These are phyloP conservation scores for Boletus sp. DNA, from an alignment of 1,284 basidiomycete species.

Conservation along the genomic window DNA sequence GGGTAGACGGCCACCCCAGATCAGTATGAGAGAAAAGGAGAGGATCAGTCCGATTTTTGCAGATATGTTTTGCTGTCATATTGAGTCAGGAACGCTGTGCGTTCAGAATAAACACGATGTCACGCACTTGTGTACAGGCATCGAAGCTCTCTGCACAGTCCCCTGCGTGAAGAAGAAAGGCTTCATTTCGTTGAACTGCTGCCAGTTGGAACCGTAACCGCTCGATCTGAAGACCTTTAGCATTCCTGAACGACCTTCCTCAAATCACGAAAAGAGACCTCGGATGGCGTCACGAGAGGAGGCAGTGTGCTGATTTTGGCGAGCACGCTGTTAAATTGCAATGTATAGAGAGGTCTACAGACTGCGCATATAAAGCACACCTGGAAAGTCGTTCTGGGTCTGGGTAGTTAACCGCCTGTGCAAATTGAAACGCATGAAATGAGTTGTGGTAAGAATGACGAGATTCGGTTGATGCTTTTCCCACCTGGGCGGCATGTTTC, in stretches of 20 bases:
- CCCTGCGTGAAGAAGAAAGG: constrained; percentile 93
- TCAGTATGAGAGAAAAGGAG: constrained; percentile 91
- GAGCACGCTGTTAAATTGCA: constrained; percentile 54
- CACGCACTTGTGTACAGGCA: constrained; percentile 74
- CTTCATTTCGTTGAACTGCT: constrained; percentile 81
- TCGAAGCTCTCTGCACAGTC: constrained; percentile 96
- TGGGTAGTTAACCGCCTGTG: constrained; percentile 36
- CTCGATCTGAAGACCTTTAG: constrained; percentile 63
- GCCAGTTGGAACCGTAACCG: constrained; percentile 76
- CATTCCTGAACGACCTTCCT: not conserved
- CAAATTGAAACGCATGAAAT: constrained; percentile 10
- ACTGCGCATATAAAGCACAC: constrained; percentile 21
- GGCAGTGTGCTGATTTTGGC: constrained; percentile 72
- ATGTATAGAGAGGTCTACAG: not conserved
- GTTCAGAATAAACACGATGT: not conserved
- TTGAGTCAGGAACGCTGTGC: not conserved
- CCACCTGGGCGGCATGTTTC: constrained; percentile 49
- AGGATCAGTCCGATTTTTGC: constrained; percentile 92
- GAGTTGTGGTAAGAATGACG: not conserved
- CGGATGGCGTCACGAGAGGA: constrained; percentile 84
- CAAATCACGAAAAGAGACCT: constrained; percentile 50
- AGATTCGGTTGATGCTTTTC: constrained; percentile 15
- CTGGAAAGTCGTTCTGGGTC: constrained; percentile 32
- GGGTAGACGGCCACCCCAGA: constrained; percentile 91
- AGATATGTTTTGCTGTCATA: constrained; percentile 79